A percentile compares a stretch with the other conserved stretches of the same genome.
These are phyloP conservation scores for Lachnellula occidentalis DNA, from an alignment of 2,329 filamentous ascomycete species.

Conservation along the genomic window DNA sequence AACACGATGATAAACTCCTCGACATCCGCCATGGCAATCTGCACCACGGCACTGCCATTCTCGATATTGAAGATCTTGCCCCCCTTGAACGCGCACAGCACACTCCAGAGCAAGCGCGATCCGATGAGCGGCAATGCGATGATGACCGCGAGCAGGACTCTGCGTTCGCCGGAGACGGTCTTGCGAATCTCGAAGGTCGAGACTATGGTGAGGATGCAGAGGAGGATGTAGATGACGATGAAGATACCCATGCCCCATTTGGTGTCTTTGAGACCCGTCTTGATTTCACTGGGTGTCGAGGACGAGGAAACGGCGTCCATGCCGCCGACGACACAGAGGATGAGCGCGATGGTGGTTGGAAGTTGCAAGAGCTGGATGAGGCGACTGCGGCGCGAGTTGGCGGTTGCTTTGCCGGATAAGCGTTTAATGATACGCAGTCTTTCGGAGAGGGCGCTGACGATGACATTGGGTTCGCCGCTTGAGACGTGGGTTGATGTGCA, in stretches of 20 bases:
- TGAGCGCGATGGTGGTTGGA: slow-evolving; percentile 25
- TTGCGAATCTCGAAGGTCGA: slow-evolving; percentile 23
- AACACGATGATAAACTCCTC: slow-evolving; percentile 27
- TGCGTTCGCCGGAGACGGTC: slow-evolving; percentile 27
- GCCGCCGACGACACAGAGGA: slow-evolving; percentile 30
- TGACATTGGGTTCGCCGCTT: slow-evolving; percentile 1
- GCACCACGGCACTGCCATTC: slow-evolving; percentile 23
- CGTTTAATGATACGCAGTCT: slow-evolving; percentile 15
- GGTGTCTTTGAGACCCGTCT: slow-evolving; percentile 17
- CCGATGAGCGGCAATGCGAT: slow-evolving; percentile 29
- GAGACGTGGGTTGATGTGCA: slow-evolving; percentile 15
- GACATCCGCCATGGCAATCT: slow-evolving; percentile 26
- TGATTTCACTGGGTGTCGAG: slow-evolving; percentile 13
- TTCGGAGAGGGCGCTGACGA: not conserved
- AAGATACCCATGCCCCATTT: slow-evolving; percentile 28
- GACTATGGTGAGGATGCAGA: slow-evolving; percentile 17
- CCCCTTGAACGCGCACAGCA: slow-evolving; percentile 26
- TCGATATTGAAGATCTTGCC: slow-evolving; percentile 1
- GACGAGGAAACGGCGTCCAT: slow-evolving; percentile 13
- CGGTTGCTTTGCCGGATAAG: slow-evolving; percentile 15
- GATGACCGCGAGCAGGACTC: slow-evolving; percentile 27
- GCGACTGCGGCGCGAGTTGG: slow-evolving; percentile 23
- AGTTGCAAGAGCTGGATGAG: slow-evolving; percentile 26
- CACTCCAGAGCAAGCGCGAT: slow-evolving; percentile 29
- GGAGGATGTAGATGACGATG: slow-evolving; percentile 25